phyloP scores from a whole-genome alignment of 139 green algal genomes.

The Nannochloris sp. region DNA sequence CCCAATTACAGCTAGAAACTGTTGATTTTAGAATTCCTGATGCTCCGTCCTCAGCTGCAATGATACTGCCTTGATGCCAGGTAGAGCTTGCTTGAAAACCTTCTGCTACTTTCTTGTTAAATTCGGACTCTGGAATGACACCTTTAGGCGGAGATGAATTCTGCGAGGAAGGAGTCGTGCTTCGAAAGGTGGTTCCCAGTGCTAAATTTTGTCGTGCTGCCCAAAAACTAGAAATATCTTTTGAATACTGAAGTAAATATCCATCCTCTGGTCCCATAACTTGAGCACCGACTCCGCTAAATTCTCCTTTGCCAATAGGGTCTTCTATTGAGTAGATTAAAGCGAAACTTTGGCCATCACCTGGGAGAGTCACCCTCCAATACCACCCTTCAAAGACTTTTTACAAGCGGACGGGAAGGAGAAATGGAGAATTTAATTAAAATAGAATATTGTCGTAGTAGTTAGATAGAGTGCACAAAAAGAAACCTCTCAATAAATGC shows the following conservation, averaged over 20 bases:
- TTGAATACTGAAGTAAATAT: constrained; percentile 84
- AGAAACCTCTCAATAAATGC: too few species aligned
- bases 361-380: constrained; percentile 78
- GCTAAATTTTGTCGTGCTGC: constrained; percentile 47
- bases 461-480: too few species aligned
- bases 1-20: constrained; percentile 52
- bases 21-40: constrained; percentile 38
- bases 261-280: constrained; percentile 87
- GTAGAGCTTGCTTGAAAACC: constrained; percentile 68
- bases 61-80: constrained; percentile 56
- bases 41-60: constrained; percentile 43
- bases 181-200: constrained; percentile 58
- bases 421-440: too few species aligned
- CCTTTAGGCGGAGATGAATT: neutral
- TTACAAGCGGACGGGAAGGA: neutral
- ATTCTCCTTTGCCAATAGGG: constrained; percentile 39
- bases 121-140: constrained; percentile 10
- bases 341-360: constrained; percentile 79
- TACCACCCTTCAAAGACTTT: constrained; percentile 97
- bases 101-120: constrained; percentile 43
- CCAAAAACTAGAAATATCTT: constrained; percentile 68
- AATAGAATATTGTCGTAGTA: too few species aligned
- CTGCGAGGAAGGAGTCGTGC: neutral
- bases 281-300: constrained; percentile 59
- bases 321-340: constrained; percentile 94